A percentile compares a stretch with the other conserved stretches of the same genome.
phyloP scores from a whole-genome alignment of 1,284 basidiomycete genomes.

The Sphagnurus paluster region DNA sequence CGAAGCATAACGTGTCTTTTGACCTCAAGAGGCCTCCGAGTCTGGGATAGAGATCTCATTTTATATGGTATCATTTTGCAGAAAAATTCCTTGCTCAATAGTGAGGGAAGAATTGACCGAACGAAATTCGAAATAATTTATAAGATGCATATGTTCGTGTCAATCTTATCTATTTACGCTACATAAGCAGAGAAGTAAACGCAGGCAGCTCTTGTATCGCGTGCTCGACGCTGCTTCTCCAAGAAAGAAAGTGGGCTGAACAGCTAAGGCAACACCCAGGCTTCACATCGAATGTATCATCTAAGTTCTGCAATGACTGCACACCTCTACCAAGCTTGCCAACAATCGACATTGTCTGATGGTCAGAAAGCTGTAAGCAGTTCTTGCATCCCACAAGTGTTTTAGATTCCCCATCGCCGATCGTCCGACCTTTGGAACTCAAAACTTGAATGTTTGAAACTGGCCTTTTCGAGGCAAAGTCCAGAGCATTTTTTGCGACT shows the following conservation, averaged over 20 bases:
- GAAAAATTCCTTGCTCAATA: too few species aligned
- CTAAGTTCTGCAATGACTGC: slow-evolving; percentile 2
- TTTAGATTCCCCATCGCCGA: not conserved
- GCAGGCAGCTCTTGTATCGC: not conserved
- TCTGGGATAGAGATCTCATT: too few species aligned
- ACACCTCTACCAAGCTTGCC: slow-evolving; percentile 4
- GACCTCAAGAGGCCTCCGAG: too few species aligned
- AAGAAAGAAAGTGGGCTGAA: not conserved
- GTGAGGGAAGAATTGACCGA: too few species aligned
- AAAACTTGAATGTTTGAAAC: too few species aligned
- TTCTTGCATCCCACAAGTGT: not conserved
- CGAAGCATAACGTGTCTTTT: too few species aligned
- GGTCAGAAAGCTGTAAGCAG: not conserved
- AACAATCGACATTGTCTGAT: not conserved
- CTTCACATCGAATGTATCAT: not conserved
- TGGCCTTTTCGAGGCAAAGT: not conserved
- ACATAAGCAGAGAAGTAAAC: not conserved
- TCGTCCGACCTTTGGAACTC: not conserved
- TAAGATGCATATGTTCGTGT: too few species aligned
- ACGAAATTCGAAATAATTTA: too few species aligned
- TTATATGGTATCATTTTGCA: too few species aligned
- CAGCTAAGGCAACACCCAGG: not conserved
- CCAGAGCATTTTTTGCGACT: not conserved
- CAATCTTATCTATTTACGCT: too few species aligned
- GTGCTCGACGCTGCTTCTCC: slow-evolving; percentile 1